Base-by-base conservation (phyloP, 495 filamentous ascomycete species). In the Aspergillus cristatus region DNA sequence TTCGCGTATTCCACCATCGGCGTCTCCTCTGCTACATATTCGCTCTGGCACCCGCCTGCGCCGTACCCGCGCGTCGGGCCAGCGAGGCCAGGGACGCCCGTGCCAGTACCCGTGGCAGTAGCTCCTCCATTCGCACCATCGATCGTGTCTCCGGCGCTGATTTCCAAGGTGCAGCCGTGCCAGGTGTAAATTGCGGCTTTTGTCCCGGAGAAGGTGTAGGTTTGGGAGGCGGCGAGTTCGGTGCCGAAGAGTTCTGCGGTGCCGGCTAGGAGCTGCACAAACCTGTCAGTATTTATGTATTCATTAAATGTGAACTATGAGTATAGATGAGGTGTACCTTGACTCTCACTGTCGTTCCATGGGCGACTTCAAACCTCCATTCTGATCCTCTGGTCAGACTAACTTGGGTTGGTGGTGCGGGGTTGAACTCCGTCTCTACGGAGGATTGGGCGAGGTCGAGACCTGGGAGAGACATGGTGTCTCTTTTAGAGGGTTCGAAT, bases 231-330 rank as follows among this genome's bases (percentile, higher is more conserved):
- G 10, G 87, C 86, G 38, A 99, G 82, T 62, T 97, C 89, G 34
- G 88, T 91, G 54, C 93, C 93, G 63, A 97, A 95, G 51, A 93
- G 76, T 68, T 99, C 91, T 28, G 93, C 93, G 10, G 79, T 86
- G 46, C 91, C 91, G 26, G 71, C 72, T 28, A 84, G 58, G 14
- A 99, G 72, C 72, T 82, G 47, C 18, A 30, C 31, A 39, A 38
- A 41, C 24, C 46, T 37, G 22, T 43, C 36, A 42, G 20, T 3
- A 22, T 6, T 22, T 4, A 24, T n/a, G n/a, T n/a, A n/a, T n/a
- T n/a, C n/a, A n/a, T n/a, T n/a, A n/a, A n/a, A n/a, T n/a, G n/a
- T n/a, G n/a, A n/a, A n/a, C n/a, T n/a, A 4, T 24, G 20, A 8
- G 20, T 24, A 24, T 24, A 22, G 28, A n/a, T 18, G 55, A 57